phyloP scores from a whole-genome alignment of 116 monocot species.

The Iris pallida region DNA sequence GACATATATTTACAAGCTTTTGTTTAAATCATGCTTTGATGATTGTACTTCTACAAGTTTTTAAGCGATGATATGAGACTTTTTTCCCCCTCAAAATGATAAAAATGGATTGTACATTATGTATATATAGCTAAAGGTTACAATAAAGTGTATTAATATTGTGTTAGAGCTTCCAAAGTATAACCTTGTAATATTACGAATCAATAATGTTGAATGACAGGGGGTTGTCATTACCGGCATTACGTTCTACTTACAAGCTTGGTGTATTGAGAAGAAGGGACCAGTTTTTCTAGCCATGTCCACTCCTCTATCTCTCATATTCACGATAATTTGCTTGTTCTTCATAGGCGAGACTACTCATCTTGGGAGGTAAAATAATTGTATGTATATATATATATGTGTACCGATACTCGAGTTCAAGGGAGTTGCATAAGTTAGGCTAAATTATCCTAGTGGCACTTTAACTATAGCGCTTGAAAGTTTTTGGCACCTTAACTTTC shows the following conservation, averaged over 20 bases:
- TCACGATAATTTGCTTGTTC: slow-evolving; percentile 12
- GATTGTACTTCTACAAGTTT: no score
- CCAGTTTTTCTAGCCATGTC: slow-evolving; percentile 30
- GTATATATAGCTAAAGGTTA: no score
- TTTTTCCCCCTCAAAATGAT: no score
- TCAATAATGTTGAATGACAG: background rate
- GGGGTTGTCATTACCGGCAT: slow-evolving; percentile 28
- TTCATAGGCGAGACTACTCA: slow-evolving; percentile 17
- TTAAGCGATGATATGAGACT: no score
- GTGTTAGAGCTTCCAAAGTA: no score
- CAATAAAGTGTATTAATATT: no score
- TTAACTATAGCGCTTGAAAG: background rate
- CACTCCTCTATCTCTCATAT: slow-evolving; percentile 21
- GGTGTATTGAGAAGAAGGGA: slow-evolving; percentile 30
- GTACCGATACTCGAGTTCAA: no score
- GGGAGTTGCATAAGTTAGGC: no score
- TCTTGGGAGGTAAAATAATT: slow-evolving; percentile 23
- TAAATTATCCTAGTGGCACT: no score
- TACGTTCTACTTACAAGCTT: slow-evolving; percentile 33
- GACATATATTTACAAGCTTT: background rate
- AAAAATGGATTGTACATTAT: no score
- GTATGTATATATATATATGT: background rate
- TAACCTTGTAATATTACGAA: no score
- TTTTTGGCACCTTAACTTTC: background rate
- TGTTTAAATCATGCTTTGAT: background rate